phyloP scores from a whole-genome alignment of 306 rosid species.

The Prunus campanulata region DNA sequence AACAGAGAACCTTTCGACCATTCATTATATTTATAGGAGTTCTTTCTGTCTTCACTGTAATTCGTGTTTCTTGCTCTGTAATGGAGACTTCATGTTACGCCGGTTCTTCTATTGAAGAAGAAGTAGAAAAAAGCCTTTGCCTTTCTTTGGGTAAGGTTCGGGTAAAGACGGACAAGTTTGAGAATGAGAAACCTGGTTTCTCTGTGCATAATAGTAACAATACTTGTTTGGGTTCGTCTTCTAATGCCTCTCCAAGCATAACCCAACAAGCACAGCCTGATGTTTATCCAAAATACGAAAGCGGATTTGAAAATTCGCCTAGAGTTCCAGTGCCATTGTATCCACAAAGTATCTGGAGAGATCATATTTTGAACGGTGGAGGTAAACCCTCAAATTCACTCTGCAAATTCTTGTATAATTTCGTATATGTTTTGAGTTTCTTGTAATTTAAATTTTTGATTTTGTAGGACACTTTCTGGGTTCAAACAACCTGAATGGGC shows the following conservation, averaged over 20 bases:
- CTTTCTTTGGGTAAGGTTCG: not conserved
- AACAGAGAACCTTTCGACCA: not conserved
- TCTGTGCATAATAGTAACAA: too few relatives aligned
- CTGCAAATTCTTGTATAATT: not conserved
- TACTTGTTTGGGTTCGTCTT: constrained; percentile 1
- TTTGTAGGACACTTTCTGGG: not conserved
- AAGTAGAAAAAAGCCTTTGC: not conserved
- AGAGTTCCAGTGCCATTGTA: constrained; percentile 3
- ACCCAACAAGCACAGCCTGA: not conserved
- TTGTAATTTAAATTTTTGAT: not conserved
- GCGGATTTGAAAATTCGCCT: not conserved
- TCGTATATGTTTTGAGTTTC: not conserved
- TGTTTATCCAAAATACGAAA: not conserved
- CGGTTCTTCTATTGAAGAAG: not conserved
- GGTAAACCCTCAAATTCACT: constrained; percentile 3
- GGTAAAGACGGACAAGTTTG: not conserved
- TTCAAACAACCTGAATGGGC: constrained; percentile 2
- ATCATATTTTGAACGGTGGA: not conserved
- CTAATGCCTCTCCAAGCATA: not conserved
- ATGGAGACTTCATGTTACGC: not conserved
- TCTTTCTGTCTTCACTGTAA: not conserved
- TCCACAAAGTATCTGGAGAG: constrained; percentile 10
- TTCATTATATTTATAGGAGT: not conserved
- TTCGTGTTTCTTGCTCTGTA: not conserved
- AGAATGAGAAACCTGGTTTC: not conserved